Percentiles rank a stretch among this genome's conserved stretches.
These are phyloP conservation scores for Sinapis alba DNA, from an alignment of 441 rosid genomes.

Conservation along the genomic window DNA sequence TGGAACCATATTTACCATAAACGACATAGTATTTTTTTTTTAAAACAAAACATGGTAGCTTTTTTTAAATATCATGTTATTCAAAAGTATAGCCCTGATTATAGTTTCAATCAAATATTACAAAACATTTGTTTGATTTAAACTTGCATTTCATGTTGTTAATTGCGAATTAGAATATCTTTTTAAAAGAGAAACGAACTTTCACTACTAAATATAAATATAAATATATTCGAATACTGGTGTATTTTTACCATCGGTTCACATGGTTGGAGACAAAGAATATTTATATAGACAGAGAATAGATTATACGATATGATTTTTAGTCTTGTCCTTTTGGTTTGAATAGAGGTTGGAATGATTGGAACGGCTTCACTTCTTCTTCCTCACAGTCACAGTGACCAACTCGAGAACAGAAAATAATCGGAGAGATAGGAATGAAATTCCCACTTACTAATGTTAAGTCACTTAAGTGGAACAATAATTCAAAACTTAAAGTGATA, in stretches of 20 bases:
- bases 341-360: slow-evolving; percentile 34
- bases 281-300: slow-evolving; percentile 30
- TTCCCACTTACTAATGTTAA: slow-evolving; percentile 34
- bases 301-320: slow-evolving; percentile 30
- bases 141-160: background rate
- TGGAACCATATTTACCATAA: background rate
- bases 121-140: background rate
- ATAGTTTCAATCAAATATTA: background rate
- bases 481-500: background rate
- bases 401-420: slow-evolving; percentile 22
- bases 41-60: background rate
- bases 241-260: background rate
- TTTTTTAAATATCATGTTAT: background rate
- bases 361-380: slow-evolving; percentile 35
- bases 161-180: background rate
- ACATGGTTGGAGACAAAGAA: slow-evolving; percentile 27
- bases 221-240: slow-evolving; percentile 13
- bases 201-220: background rate
- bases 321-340: slow-evolving; percentile 19
- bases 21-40: background rate
- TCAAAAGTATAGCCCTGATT: background rate
- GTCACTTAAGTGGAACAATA: slow-evolving; percentile 24
- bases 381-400: slow-evolving; percentile 3
- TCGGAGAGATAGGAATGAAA: slow-evolving; percentile 24
- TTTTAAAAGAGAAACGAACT: background rate